Evolutionary conservation across 1,284 basidiomycete genomes (phyloP).

Genomic region (Trametes hirsuta): DNA sequence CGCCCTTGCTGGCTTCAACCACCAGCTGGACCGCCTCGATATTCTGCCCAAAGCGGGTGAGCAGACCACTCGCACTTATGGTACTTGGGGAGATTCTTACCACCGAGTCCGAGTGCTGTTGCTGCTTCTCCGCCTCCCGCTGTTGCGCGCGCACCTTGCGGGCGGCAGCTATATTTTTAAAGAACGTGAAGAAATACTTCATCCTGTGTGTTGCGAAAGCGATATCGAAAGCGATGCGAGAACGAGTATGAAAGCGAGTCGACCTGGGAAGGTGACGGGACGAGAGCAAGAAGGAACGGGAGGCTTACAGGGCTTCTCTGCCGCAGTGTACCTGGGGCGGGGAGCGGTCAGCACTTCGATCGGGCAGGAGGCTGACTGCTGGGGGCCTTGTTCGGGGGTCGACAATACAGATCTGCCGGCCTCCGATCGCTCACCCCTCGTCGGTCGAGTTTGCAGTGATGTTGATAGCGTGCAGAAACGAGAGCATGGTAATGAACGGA

Average conservation of each 20-base stretch:
- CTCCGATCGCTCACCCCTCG: no score
- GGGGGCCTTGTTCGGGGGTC: no score
- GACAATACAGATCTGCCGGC: no score
- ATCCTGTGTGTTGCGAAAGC: background rate
- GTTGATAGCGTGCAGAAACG: no score
- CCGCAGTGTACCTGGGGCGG: no score
- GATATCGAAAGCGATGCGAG: background rate
- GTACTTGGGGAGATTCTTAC: background rate
- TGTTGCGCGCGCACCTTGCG: background rate
- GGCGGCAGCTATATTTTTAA: constrained; percentile 1
- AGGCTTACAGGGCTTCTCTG: no score
- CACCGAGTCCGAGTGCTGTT: background rate
- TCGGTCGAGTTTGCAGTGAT: no score
- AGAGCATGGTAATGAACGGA: no score
- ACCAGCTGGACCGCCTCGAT: constrained; percentile 20
- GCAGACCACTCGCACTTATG: background rate
- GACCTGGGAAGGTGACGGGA: background rate
- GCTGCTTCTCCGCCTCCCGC: background rate
- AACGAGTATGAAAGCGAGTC: background rate
- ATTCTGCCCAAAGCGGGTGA: background rate
- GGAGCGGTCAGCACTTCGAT: no score
- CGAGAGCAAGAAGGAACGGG: no score
- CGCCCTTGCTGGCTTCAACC: constrained; percentile 6
- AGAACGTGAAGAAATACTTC: constrained; percentile 6
- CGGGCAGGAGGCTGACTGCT: no score